phyloP scores from a whole-genome alignment of 495 filamentous ascomycete genomes.

The Tuber indicum region DNA sequence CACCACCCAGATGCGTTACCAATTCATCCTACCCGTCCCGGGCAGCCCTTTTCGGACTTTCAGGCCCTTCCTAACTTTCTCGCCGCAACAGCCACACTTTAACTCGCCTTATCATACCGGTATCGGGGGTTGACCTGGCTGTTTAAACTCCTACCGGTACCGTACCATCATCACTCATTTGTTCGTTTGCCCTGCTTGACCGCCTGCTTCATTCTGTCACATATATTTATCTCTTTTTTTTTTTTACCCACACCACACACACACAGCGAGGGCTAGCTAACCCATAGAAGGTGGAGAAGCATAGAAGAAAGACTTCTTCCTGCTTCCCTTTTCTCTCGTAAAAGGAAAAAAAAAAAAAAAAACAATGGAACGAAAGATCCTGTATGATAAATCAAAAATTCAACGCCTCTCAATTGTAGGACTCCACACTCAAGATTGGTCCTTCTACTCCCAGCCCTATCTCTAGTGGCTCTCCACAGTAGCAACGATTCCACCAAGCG shows the following conservation, averaged over 20 bases:
- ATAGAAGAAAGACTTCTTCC: background rate
- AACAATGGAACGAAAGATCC: background rate
- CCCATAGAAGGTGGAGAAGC: background rate
- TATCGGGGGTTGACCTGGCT: background rate
- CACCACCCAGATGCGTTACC: background rate
- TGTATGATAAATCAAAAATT: background rate
- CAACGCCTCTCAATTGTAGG: background rate
- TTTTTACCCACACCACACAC: background rate
- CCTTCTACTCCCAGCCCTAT: constrained; percentile 11
- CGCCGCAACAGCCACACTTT: background rate
- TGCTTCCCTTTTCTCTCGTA: background rate
- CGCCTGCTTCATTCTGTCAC: background rate
- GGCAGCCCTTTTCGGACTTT: background rate
- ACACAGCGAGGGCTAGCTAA: background rate
- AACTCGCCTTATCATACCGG: background rate
- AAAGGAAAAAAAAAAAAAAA: background rate
- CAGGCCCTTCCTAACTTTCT: background rate
- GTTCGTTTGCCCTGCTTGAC: background rate
- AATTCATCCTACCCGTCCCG: constrained; percentile 3
- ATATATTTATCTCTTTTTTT: background rate
- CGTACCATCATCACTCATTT: background rate
- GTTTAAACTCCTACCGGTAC: background rate
- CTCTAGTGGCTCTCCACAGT: constrained; percentile 19
- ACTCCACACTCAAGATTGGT: background rate
- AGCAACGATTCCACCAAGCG: constrained; percentile 29